Evolutionary conservation across 2,329 filamentous ascomycete genomes (phyloP).

Genomic region (Periconia digitata): DNA sequence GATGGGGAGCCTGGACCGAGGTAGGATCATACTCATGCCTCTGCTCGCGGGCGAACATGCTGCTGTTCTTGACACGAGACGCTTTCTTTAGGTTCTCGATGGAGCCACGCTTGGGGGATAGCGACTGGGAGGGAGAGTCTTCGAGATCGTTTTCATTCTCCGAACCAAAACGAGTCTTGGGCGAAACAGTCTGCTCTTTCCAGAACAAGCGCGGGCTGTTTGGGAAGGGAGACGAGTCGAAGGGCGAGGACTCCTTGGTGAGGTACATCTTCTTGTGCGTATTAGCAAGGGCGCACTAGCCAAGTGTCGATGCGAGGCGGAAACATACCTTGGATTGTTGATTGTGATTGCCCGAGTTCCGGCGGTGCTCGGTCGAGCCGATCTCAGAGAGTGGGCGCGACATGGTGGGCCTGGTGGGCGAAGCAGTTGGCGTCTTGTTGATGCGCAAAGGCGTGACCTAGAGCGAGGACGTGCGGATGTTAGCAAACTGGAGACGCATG

Average conservation of each 20-base stretch:
- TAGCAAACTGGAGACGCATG: background rate
- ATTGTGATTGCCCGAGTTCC: constrained; percentile 92
- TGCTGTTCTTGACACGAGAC: constrained; percentile 96
- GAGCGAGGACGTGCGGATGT: background rate
- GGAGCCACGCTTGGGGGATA: constrained; percentile 78
- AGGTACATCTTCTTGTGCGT: constrained; percentile 64
- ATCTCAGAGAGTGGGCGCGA: constrained; percentile 82
- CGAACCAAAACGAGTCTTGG: constrained; percentile 58
- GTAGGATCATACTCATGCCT: constrained; percentile 91
- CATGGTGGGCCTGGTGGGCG: constrained; percentile 65
- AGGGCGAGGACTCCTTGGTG: constrained; percentile 76
- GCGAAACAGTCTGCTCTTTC: constrained; percentile 72
- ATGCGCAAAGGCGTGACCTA: constrained; percentile 80
- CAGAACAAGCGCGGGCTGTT: constrained; percentile 87
- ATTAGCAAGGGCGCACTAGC: constrained; percentile 22
- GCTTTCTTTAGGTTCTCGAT: constrained; percentile 95
- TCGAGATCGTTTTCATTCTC: constrained; percentile 68
- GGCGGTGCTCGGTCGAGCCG: constrained; percentile 78
- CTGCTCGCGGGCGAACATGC: constrained; percentile 90
- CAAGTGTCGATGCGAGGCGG: constrained; percentile 10
- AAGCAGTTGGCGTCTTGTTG: constrained; percentile 66
- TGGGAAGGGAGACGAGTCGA: constrained; percentile 76
- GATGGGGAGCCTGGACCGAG: constrained; percentile 74
- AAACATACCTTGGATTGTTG: constrained; percentile 67
- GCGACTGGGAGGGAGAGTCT: constrained; percentile 59